Percentiles rank a stretch among this genome's conserved stretches.
These are phyloP conservation scores for Candida coquimbonensis DNA, from an alignment of 805 yeast genomes.

Conservation along the genomic window DNA sequence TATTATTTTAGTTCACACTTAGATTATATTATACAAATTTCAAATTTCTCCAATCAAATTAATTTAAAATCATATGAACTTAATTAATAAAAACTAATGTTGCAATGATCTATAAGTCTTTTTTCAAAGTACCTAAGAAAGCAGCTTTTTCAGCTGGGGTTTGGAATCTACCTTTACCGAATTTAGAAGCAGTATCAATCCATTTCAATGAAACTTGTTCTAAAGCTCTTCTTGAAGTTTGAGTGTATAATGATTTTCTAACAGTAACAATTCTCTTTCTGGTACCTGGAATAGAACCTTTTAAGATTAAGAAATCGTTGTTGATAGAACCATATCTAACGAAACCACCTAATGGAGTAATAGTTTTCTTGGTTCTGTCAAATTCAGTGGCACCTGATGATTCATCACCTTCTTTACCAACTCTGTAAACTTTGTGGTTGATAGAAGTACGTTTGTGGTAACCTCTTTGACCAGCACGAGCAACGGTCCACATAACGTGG, in stretches of 20 bases:
- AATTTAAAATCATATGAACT: background rate
- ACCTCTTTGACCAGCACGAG: conserved; percentile 99
- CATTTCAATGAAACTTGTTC: conserved; percentile 97
- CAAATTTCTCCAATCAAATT: background rate
- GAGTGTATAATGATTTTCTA: conserved; percentile 97
- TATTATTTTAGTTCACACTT: conserved; percentile 1
- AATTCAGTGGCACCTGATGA: conserved; percentile 91
- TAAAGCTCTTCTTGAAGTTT: conserved; percentile 95
- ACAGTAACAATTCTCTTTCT: conserved; percentile 99
- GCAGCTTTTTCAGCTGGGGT: conserved; percentile 99
- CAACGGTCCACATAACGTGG: conserved; percentile 99
- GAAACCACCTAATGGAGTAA: conserved; percentile 99
- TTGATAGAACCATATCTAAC: conserved; percentile 98
- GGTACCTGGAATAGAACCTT: conserved; percentile 99
- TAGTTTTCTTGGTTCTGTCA: conserved; percentile 99
- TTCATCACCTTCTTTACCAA: conserved; percentile 95
- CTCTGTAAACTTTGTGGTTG: conserved; percentile 99
- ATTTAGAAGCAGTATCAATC: conserved; percentile 99
- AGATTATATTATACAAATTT: background rate
- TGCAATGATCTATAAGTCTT: conserved; percentile 59
- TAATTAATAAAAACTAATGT: background rate
- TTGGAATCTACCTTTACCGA: conserved; percentile 99
- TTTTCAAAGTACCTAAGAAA: conserved; percentile 99
- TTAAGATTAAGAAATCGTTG: conserved; percentile 95
- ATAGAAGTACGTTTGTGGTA: conserved; percentile 99